phyloP scores from a whole-genome alignment of 331 rosid species.

The Acacia pycnantha region DNA sequence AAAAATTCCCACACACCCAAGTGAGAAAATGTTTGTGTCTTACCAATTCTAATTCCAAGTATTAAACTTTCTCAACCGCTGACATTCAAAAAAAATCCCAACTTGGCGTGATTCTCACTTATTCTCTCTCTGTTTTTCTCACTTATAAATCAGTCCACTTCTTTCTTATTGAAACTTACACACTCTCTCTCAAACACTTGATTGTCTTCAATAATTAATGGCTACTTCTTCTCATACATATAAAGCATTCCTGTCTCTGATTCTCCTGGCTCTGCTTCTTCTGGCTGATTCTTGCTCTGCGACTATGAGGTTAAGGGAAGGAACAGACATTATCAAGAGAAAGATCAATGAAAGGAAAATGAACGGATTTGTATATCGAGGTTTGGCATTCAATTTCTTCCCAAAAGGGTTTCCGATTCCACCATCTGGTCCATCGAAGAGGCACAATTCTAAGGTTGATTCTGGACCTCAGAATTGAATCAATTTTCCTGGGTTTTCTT shows the following conservation, averaged over 20 bases:
- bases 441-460: slow-evolving; percentile 62
- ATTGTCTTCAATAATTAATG: slow-evolving; percentile 52
- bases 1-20: slow-evolving; percentile 1
- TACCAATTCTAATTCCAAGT: background rate
- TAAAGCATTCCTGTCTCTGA: slow-evolving; percentile 11
- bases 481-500: background rate
- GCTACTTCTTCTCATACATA: slow-evolving; percentile 37
- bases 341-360: slow-evolving; percentile 13
- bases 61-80: slow-evolving; percentile 33
- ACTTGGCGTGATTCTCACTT: slow-evolving; percentile 46
- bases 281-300: slow-evolving; percentile 50
- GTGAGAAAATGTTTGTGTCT: background rate
- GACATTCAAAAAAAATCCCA: slow-evolving; percentile 40
- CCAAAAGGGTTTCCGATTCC: slow-evolving; percentile 70
- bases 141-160: slow-evolving; percentile 30
- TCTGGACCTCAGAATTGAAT: slow-evolving; percentile 53
- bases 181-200: background rate
- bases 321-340: slow-evolving; percentile 11
- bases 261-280: slow-evolving; percentile 40
- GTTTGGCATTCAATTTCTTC: slow-evolving; percentile 49
- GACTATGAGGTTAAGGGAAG: slow-evolving; percentile 29
- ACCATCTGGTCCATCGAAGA: slow-evolving; percentile 84
- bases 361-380: slow-evolving; percentile 4
- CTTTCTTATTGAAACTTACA: background rate
- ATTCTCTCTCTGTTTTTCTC: slow-evolving; percentile 16